Evolutionary conservation across 495 filamentous ascomycete species (phyloP), one percentile per base, ranked within the genome.

Genomic region (Podospora sp.): DNA sequence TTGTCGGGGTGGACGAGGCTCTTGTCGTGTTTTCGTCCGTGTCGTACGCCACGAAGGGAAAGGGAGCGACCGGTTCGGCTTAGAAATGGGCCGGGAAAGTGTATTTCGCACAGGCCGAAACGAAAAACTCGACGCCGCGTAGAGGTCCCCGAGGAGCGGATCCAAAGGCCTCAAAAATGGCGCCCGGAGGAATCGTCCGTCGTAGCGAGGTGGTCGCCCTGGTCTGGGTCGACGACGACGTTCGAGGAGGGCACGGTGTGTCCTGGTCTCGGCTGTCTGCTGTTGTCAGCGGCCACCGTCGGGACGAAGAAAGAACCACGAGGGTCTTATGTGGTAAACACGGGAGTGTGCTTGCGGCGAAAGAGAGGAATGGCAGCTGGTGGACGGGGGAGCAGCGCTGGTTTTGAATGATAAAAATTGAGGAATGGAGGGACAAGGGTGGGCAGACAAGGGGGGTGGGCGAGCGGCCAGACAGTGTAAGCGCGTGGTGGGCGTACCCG

Each of bases 331-430:
- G 62, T 69, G 65, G 65, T 57, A 68, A 68, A 73, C 62, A 73
- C 56, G 25, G 33, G 24, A n/a, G 55, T 35, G 65, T 71, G 71
- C 63, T 69, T 69, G 57, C 64, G 26, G 60, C 51, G 53, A 24
- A 49, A 22, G 49, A 63, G 67, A 69, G 70, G 68, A 64, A 69
- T 68, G 33, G 59, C 52, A 66, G 49, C 22, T 62, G 67, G 26
- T 66, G 58, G 69, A 60, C 22, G 35, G 67, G 65, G 72, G 65
- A 64, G 63, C 46, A 14, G 52, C 27, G 62, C 53, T 66, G 63
- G 70, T 77, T 77, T 74, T 77, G 75, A 73, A 71, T 70, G 65
- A 69, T 63, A 68, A 60, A 68, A 25, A 29, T 27, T 62, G 57
- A 46, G 66, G 67, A 66, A 72, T 66, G 70, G 57, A 57, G 67